These are phyloP conservation scores for Phlebiopsis gigantea DNA, from an alignment of 768 basidiomycete species.

Conservation along the genomic window DNA sequence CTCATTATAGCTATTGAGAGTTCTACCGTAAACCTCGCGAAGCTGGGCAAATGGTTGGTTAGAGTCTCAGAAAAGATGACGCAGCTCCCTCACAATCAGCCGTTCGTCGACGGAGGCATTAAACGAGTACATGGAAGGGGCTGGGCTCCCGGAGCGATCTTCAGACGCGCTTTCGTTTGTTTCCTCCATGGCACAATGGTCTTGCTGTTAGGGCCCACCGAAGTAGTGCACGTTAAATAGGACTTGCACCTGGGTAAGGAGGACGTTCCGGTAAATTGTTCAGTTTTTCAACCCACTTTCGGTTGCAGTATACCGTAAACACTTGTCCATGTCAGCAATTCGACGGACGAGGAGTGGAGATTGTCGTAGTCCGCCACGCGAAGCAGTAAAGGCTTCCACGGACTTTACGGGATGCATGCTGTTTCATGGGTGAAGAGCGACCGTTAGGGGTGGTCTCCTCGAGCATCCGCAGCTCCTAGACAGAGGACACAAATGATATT, in stretches of 20 bases:
- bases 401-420: constrained; percentile 7
- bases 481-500: not conserved
- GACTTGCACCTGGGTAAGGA: not conserved
- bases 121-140: constrained; percentile 28
- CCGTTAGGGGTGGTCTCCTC: not conserved
- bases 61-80: not conserved
- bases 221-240: constrained; percentile 8
- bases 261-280: not conserved
- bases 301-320: not conserved
- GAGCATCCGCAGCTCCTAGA: not conserved
- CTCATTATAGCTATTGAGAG: constrained; percentile 26
- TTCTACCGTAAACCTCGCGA: constrained; percentile 24
- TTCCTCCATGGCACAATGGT: constrained; percentile 4
- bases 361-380: not conserved
- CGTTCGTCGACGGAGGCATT: constrained; percentile 25
- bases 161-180: constrained; percentile 11
- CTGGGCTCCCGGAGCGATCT: constrained; percentile 19
- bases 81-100: constrained; percentile 16
- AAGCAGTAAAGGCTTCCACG: not conserved
- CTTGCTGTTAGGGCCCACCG: not conserved
- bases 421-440: constrained; percentile 5
- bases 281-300: not conserved
- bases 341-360: not conserved
- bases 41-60: constrained; percentile 14
- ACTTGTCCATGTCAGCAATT: not conserved